These are phyloP conservation scores for Buxus sempervirens DNA, from an alignment of 164 flowering plant species.

Conservation along the genomic window DNA sequence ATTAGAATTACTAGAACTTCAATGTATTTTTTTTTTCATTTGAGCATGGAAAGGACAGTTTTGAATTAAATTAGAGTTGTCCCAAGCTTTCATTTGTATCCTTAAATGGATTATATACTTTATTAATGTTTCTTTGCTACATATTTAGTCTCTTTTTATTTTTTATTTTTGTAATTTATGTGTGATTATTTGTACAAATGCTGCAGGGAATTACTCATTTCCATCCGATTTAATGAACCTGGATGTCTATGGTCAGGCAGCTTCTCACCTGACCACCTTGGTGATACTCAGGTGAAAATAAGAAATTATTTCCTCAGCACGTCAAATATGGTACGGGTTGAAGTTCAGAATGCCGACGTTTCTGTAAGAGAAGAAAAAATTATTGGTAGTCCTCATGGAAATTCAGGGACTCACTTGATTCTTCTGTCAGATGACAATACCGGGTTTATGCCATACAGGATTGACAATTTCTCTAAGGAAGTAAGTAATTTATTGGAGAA, in stretches of 20 bases:
- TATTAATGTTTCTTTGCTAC: background rate
- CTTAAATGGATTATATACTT: background rate
- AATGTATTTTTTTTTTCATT: background rate
- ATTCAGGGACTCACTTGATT: slow-evolving; percentile 82
- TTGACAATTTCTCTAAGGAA: slow-evolving; percentile 93
- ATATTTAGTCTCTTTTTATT: too few relatives aligned
- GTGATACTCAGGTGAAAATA: slow-evolving; percentile 92
- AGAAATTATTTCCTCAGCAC: slow-evolving; percentile 66
- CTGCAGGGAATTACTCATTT: slow-evolving; percentile 81
- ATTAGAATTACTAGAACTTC: too few relatives aligned
- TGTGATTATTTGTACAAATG: slow-evolving; percentile 7
- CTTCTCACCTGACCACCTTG: slow-evolving; percentile 86
- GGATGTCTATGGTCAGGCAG: slow-evolving; percentile 99
- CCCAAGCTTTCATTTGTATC: background rate
- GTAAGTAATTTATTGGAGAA: slow-evolving; percentile 32
- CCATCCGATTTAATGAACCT: slow-evolving; percentile 78
- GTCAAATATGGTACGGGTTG: slow-evolving; percentile 66
- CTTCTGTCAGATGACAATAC: slow-evolving; percentile 87
- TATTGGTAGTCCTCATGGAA: slow-evolving; percentile 63
- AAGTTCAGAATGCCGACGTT: slow-evolving; percentile 89
- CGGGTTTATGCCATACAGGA: slow-evolving; percentile 93
- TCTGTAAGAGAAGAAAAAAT: slow-evolving; percentile 59
- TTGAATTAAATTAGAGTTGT: background rate
- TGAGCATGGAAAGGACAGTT: background rate
- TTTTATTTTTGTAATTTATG: background rate